These are phyloP conservation scores for Babesia divergens DNA, from an alignment of 169 alveolate species.

Conservation along the genomic window DNA sequence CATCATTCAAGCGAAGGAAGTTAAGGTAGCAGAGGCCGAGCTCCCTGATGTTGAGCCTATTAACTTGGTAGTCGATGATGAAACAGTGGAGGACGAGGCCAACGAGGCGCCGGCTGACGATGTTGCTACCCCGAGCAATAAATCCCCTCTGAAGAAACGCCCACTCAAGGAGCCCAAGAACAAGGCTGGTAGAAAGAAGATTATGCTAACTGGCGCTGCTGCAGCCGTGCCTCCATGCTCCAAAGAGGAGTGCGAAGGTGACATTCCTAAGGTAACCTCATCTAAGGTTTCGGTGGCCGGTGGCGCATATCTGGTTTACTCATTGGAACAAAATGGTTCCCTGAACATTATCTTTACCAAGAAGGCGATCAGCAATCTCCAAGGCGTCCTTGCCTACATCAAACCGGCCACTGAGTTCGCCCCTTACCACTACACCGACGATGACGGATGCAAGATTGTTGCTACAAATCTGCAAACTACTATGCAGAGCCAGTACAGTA, in stretches of 20 bases:
- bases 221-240: conserved; percentile 66
- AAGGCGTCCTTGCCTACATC: conserved; percentile 58
- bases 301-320: conserved; percentile 57
- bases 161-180: conserved; percentile 28
- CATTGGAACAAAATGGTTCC: conserved; percentile 41
- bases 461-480: conserved; percentile 50
- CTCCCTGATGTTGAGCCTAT: neutral
- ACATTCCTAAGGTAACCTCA: conserved; percentile 24
- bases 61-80: neutral
- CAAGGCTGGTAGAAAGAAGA: conserved; percentile 15
- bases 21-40: neutral
- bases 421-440: conserved; percentile 60
- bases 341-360: conserved; percentile 27
- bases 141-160: conserved; percentile 1
- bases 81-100: conserved; percentile 5
- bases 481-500: conserved; percentile 68
- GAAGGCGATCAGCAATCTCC: neutral
- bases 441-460: conserved; percentile 49
- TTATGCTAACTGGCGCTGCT: conserved; percentile 54
- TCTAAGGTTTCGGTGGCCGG: conserved; percentile 19
- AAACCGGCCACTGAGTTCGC: conserved; percentile 56
- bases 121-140: neutral
- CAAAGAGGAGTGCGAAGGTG: conserved; percentile 41
- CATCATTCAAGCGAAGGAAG: neutral
- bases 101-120: conserved; percentile 13